Evolutionary conservation across 768 basidiomycete genomes (phyloP).

Genomic region (Suillus plorans): DNA sequence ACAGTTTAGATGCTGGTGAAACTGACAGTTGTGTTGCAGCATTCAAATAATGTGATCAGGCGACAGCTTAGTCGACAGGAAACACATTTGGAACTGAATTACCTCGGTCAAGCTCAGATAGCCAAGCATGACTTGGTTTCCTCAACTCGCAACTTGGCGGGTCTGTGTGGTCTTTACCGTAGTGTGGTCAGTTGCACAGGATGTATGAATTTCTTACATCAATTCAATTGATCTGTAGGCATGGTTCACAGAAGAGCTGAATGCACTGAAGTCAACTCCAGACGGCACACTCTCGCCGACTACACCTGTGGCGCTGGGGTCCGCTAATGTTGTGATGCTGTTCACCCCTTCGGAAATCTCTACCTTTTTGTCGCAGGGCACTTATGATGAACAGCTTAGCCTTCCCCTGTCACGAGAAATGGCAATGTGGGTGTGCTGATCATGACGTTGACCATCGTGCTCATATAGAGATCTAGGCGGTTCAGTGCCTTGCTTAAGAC

Average conservation of each 20-base stretch:
- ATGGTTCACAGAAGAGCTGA: constrained; percentile 82
- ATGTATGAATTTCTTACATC: constrained; percentile 14
- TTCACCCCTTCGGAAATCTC: constrained; percentile 45
- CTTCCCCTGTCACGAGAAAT: constrained; percentile 87
- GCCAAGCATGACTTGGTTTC: constrained; percentile 64
- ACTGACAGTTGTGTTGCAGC: constrained; percentile 29
- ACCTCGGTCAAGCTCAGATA: constrained; percentile 56
- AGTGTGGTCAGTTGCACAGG: constrained; percentile 66
- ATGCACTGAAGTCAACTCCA: constrained; percentile 59
- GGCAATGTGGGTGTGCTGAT: constrained; percentile 64
- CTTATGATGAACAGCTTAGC: constrained; percentile 49
- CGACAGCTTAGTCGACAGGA: constrained; percentile 72
- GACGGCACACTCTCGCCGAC: constrained; percentile 50
- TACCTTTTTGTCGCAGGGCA: constrained; percentile 38
- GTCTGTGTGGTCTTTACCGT: constrained; percentile 77
- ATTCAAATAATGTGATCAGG: constrained; percentile 40
- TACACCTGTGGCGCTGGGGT: constrained; percentile 48
- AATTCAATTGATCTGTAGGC: constrained; percentile 42
- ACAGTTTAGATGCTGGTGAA: constrained; percentile 3
- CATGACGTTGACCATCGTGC: constrained; percentile 6
- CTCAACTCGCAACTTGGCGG: constrained; percentile 69
- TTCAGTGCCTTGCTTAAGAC: constrained; percentile 90
- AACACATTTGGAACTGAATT: constrained; percentile 70
- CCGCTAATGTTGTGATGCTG: constrained; percentile 42
- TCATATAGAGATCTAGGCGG: constrained; percentile 53